Base-by-base conservation (phyloP, 805 yeast species). In the Kluyveromyces dobzhanskii region DNA sequence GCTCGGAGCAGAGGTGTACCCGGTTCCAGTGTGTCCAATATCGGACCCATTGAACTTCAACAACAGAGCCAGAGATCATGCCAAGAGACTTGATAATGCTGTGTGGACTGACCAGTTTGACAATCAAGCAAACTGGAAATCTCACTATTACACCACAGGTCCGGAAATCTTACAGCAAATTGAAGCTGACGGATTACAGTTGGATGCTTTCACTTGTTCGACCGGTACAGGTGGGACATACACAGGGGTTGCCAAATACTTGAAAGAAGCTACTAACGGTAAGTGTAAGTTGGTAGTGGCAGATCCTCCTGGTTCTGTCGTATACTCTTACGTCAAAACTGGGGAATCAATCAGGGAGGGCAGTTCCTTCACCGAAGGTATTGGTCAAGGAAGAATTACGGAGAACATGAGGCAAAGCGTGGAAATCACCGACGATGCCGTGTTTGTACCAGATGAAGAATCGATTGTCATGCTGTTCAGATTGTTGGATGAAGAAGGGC, bases 61-160 rank as follows among this genome's bases (percentile, higher is more conserved):
- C 65, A 90, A 86, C 59, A 84, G 82, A 61, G 95, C 95, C 6
- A 72, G 72, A 53, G 72, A 88, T 52, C 94, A 84, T 56, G 95
- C 95, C 4, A 92, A 83, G 47, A 50, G 64, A 29, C 60, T 81
- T 40, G 75, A 70, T 0, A 85, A 85, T 57, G 92, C 95, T 0
- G 87, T 84, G 13, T 86, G 95, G 95, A 86, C 95, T 14, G 80
- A 86, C 59, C 96, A 86, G 57, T 86, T 86, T 57, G 95, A 86
- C 59, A 86, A 86, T 59, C 54, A 69, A n/a, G 92, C 90, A 45
- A 86, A 86, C 64, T 72, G 94, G 54, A 85, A 80, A 58, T 86
- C 95, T 1, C 96, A 86, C 56, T 78, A 85, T 43, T 85, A 82
- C 50, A 78, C 90, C 42, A 86, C 96, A 0, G 96, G 95, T 0